Conservation (phyloP, 176 grass and related monocot genomes). For the Melocanna baccifera region DNA sequence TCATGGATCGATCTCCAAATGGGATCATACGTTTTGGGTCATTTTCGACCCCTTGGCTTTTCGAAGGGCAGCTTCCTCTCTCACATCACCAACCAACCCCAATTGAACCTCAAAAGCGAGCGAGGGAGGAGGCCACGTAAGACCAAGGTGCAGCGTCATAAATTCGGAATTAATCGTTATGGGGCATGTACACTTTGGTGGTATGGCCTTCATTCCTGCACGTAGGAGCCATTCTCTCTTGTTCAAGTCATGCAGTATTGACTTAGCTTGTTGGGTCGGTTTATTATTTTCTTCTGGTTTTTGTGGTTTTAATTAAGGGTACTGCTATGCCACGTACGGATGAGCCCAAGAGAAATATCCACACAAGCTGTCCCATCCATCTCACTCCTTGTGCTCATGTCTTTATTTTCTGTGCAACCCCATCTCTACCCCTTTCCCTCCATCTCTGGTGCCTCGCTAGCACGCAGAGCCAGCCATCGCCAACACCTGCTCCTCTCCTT, state of each 20-base stretch:
- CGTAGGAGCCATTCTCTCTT: not conserved
- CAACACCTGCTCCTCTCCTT: too few species aligned
- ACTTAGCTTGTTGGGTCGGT: not conserved
- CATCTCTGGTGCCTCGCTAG: too few species aligned
- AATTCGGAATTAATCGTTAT: not conserved
- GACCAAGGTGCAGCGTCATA: not conserved
- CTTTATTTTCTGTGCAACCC: too few species aligned
- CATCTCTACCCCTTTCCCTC: too few species aligned
- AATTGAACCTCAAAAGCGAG: constrained; percentile 5
- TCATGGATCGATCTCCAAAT: not conserved
- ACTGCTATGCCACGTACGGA: too few species aligned
- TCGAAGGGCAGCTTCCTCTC: not conserved
- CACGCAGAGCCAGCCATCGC: too few species aligned
- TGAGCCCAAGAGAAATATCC: too few species aligned
- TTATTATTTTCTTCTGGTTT: not conserved
- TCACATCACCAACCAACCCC: constrained; percentile 31
- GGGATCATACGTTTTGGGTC: not conserved
- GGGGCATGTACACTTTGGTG: not conserved
- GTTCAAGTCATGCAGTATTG: not conserved
- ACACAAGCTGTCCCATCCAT: too few species aligned
- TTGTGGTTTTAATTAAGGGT: not conserved
- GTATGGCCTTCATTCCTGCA: constrained; percentile 30
- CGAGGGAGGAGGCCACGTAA: constrained; percentile 21
- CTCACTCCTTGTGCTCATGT: too few species aligned
- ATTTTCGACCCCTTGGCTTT: constrained; percentile 9